Conservation (phyloP, 805 yeast genomes). For the Saccharomycopsis sp. region DNA sequence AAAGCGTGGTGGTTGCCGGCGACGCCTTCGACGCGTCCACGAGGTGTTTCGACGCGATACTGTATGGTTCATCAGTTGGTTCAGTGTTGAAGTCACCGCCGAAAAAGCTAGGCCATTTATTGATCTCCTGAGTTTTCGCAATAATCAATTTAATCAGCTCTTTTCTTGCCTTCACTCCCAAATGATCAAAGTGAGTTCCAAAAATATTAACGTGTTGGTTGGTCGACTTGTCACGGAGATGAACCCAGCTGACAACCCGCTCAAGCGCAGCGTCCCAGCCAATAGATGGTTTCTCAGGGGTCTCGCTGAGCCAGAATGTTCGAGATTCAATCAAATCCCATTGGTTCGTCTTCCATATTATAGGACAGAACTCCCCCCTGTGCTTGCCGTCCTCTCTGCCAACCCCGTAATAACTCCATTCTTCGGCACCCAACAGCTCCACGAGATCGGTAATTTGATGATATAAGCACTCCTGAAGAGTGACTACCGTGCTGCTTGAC, state of each 20-base stretch:
- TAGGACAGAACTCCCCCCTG: slow-evolving; percentile 46
- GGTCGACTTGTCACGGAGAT: slow-evolving; percentile 24
- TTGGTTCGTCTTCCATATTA: slow-evolving; percentile 33
- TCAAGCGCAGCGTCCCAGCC: slow-evolving; percentile 44
- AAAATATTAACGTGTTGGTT: slow-evolving; percentile 27
- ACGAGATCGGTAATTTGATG: slow-evolving; percentile 41
- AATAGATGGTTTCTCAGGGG: slow-evolving; percentile 46
- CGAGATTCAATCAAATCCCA: slow-evolving; percentile 36
- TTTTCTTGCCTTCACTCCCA: slow-evolving; percentile 38
- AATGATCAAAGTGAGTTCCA: slow-evolving; percentile 47
- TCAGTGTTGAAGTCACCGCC: slow-evolving; percentile 53
- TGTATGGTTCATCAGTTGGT: slow-evolving; percentile 36
- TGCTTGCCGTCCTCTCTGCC: slow-evolving; percentile 48
- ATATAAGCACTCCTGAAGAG: slow-evolving; percentile 42
- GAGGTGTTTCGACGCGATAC: slow-evolving; percentile 32
- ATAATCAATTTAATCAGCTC: slow-evolving; percentile 40
- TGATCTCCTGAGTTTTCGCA: slow-evolving; percentile 30
- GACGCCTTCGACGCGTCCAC: slow-evolving; percentile 28
- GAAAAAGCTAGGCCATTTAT: slow-evolving; percentile 37
- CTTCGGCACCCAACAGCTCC: slow-evolving; percentile 27
- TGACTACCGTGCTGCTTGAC: slow-evolving; percentile 32
- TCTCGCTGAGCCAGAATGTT: slow-evolving; percentile 47
- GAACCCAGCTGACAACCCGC: slow-evolving; percentile 34
- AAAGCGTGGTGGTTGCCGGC: slow-evolving; percentile 25
- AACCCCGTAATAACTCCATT: slow-evolving; percentile 41